These are phyloP conservation scores for Linnemannia elongata DNA, from an alignment of 192 early-diverging fungal species.

Conservation along the genomic window DNA sequence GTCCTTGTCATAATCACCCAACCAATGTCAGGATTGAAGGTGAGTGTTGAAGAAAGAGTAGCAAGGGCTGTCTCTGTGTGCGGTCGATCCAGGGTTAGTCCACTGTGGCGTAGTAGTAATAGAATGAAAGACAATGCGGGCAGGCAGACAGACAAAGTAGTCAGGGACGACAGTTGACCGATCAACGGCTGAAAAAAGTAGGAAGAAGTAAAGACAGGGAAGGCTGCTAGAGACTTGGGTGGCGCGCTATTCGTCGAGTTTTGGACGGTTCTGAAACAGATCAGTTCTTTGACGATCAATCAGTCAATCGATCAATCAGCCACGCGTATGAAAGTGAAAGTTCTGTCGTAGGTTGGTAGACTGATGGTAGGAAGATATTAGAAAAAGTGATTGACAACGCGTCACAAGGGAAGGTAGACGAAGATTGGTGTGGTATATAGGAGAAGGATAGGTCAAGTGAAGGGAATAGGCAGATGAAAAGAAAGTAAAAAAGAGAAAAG, in stretches of 20 bases:
- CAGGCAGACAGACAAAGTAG: no score
- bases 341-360: not conserved
- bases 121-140: not conserved
- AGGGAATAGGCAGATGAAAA: not conserved
- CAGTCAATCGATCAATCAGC: not conserved
- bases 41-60: not conserved
- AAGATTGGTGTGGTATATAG: not conserved
- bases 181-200: not conserved
- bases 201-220: not conserved
- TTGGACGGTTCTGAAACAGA: conserved; percentile 3
- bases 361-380: not conserved
- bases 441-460: no score
- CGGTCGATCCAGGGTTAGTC: not conserved
- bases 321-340: not conserved
- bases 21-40: not conserved
- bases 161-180: not conserved
- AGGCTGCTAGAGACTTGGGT: not conserved
- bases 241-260: conserved; percentile 2
- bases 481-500: not conserved
- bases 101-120: not conserved
- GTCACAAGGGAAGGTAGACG: not conserved
- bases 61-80: no score
- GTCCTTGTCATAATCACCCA: not conserved
- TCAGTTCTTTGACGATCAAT: not conserved
- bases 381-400: not conserved